A percentile compares a stretch with the other conserved stretches of the same genome.
These are phyloP conservation scores for Ustilago curta DNA, from an alignment of 1,284 basidiomycete genomes.

Conservation along the genomic window DNA sequence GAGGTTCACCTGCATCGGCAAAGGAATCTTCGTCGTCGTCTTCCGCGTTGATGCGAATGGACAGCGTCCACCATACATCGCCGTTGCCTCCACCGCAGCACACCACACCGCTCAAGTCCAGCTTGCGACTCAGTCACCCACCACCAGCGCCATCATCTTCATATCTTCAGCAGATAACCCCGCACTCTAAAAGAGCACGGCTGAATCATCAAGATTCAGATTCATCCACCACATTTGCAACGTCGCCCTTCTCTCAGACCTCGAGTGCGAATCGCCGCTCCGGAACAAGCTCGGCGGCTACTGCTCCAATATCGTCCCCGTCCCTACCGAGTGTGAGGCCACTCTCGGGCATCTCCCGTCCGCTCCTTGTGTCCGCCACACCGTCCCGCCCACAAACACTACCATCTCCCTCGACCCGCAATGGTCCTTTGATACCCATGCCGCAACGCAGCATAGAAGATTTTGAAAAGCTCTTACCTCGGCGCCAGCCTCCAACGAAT, in stretches of 20 bases:
- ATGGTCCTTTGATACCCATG: constrained; percentile 26
- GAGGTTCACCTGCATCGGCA: background rate
- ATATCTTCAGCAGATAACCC: constrained; percentile 8
- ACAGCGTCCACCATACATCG: background rate
- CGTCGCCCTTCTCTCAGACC: constrained; percentile 13
- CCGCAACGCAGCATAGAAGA: constrained; percentile 32
- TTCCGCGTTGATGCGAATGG: background rate
- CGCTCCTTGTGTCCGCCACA: constrained; percentile 20
- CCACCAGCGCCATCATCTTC: constrained; percentile 27
- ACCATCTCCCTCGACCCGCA: background rate
- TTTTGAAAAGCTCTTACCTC: constrained; percentile 27
- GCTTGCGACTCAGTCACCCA: constrained; percentile 32
- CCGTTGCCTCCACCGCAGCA: background rate
- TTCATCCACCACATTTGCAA: constrained; percentile 3
- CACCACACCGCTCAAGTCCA: constrained; percentile 18
- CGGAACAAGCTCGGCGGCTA: constrained; percentile 11
- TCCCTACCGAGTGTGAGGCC: constrained; percentile 22
- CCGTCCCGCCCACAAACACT: constrained; percentile 24
- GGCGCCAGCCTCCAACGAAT: constrained; percentile 1
- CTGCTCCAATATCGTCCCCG: constrained; percentile 10
- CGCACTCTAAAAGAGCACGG: constrained; percentile 30
- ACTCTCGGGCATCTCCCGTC: constrained; percentile 33
- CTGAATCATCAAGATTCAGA: constrained; percentile 2
- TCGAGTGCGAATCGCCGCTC: background rate
- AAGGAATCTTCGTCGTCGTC: background rate